These are phyloP conservation scores for Talinum fruticosum DNA, from an alignment of 148 eudicot species.

Conservation along the genomic window DNA sequence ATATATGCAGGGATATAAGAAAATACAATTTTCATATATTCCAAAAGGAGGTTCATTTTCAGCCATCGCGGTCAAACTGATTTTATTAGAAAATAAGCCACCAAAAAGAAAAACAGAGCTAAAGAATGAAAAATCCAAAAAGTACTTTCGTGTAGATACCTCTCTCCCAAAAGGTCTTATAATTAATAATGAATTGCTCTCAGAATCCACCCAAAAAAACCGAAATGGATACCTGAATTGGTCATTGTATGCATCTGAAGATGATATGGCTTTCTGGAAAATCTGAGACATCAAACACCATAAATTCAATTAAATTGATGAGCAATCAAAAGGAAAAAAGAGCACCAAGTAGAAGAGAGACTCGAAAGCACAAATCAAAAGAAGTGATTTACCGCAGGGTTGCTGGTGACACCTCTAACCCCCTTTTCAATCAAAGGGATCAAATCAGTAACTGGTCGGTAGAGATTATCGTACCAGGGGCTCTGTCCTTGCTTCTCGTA, in stretches of 20 bases:
- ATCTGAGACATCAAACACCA: conserved; percentile 46
- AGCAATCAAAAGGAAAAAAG: neutral
- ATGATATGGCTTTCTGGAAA: conserved; percentile 96
- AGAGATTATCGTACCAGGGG: conserved; percentile 96
- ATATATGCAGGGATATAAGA: neutral
- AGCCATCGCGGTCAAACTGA: neutral
- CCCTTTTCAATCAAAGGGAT: conserved; percentile 77
- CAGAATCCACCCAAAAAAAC: neutral
- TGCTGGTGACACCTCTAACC: conserved; percentile 97
- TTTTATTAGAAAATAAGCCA: neutral
- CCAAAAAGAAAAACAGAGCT: neutral
- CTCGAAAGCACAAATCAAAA: neutral
- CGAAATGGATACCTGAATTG: conserved; percentile 61
- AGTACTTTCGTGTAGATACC: neutral
- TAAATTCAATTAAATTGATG: neutral
- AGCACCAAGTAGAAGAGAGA: neutral
- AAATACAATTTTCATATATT: neutral
- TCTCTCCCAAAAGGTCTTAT: neutral
- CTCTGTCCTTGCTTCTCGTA: conserved; percentile 93
- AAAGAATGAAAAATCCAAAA: neutral
- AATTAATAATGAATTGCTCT: neutral
- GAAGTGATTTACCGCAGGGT: conserved; percentile 66
- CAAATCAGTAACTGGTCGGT: conserved; percentile 93
- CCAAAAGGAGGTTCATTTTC: neutral
- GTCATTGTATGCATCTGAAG: conserved; percentile 90